Conservation (phyloP, 164 flowering plant genomes). For the Houttuynia cordata region DNA sequence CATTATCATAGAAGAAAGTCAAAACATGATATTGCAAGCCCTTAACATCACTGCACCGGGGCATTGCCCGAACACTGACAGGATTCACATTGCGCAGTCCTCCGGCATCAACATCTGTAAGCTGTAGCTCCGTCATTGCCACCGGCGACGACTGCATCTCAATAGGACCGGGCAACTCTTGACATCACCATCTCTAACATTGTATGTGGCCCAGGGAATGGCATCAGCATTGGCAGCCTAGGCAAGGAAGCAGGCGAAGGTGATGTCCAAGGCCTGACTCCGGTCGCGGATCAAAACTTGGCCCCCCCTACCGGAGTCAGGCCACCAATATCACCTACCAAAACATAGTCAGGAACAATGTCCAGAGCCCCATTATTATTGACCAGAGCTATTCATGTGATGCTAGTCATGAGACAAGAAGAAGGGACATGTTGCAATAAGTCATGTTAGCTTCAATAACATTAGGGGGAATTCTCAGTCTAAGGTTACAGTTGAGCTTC, state of each 20-base stretch:
- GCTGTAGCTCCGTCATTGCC: constrained; percentile 10
- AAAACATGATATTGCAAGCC: constrained; percentile 11
- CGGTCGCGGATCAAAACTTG: constrained; percentile 64
- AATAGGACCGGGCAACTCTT: constrained; percentile 23
- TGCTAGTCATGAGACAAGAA: constrained; percentile 20
- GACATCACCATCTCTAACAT: constrained; percentile 14
- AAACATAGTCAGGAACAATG: constrained; percentile 45
- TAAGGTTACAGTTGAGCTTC: constrained; percentile 34
- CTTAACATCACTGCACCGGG: constrained; percentile 22
- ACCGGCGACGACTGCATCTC: constrained; percentile 44
- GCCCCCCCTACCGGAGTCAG: constrained; percentile 34
- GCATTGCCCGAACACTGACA: constrained; percentile 40
- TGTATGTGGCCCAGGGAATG: constrained; percentile 45
- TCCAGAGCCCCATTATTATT: constrained; percentile 47
- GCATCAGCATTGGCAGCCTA: constrained; percentile 52
- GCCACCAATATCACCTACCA: constrained; percentile 48
- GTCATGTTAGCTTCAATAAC: constrained; percentile 36
- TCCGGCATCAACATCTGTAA: constrained; percentile 14
- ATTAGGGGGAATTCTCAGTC: constrained; percentile 44
- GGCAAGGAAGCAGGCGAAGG: constrained; percentile 39
- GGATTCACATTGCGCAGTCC: constrained; percentile 27
- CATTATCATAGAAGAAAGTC: constrained; percentile 17
- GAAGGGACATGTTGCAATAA: constrained; percentile 26
- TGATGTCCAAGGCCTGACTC: constrained; percentile 36
- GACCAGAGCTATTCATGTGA: constrained; percentile 51